Conservation (phyloP, 305 asterid species). For the Fraxinus angustifolia region DNA sequence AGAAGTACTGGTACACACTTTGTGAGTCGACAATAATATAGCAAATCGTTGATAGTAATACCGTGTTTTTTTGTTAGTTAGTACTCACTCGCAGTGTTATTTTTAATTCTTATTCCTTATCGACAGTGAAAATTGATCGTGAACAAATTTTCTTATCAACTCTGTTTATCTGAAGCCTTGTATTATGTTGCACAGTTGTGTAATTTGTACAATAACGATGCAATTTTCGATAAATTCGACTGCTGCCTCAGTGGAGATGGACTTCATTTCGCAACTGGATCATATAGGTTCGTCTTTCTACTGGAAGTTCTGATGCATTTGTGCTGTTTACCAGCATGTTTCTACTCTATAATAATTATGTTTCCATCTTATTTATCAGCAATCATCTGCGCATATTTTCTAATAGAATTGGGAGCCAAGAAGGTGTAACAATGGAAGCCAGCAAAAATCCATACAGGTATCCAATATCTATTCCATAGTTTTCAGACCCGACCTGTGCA, state of each 20-base stretch:
- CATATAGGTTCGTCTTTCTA: constrained; percentile 55
- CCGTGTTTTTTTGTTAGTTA: background rate
- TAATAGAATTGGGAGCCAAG: constrained; percentile 50
- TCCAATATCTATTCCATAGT: background rate
- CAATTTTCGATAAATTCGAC: constrained; percentile 77
- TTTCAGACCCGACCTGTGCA: background rate
- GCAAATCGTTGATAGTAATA: background rate
- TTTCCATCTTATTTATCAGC: constrained; percentile 33
- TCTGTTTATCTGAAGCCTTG: constrained; percentile 23
- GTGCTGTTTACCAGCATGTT: constrained; percentile 15
- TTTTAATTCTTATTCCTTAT: background rate
- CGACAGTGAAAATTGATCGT: background rate
- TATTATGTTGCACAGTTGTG: constrained; percentile 49
- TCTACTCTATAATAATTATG: constrained; percentile 4
- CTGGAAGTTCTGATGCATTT: constrained; percentile 6
- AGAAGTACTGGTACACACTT: background rate
- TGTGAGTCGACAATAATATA: background rate
- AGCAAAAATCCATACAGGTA: constrained; percentile 49
- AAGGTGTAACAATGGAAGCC: constrained; percentile 57
- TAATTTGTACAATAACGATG: constrained; percentile 70
- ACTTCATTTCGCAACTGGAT: constrained; percentile 74
- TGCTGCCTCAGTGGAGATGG: constrained; percentile 71
- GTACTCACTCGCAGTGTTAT: background rate
- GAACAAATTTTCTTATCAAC: background rate
- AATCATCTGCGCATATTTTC: constrained; percentile 58